A percentile compares a stretch with the other conserved stretches of the same genome.
These are phyloP conservation scores for Trichoderma sp. DNA, from an alignment of 2,329 filamentous ascomycete genomes.

Conservation along the genomic window DNA sequence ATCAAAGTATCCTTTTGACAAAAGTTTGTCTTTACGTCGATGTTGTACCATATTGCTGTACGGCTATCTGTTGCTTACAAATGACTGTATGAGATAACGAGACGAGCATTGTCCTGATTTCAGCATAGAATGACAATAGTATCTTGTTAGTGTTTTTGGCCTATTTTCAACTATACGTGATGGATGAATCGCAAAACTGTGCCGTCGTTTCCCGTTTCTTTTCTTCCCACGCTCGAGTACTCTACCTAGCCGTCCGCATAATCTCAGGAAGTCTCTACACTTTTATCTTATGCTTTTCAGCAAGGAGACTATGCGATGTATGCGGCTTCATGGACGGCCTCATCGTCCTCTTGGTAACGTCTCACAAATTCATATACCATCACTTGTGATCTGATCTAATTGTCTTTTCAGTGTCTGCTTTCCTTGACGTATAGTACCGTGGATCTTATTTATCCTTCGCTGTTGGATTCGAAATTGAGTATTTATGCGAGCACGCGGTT, in stretches of 20 bases:
- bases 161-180: neutral
- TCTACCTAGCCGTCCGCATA: neutral
- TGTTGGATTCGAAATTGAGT: neutral
- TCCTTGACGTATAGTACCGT: neutral
- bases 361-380: too few species aligned
- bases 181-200: neutral
- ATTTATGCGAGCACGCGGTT: neutral
- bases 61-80: neutral
- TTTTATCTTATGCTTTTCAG: neutral
- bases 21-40: neutral
- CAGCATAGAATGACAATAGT: neutral
- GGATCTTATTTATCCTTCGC: neutral
- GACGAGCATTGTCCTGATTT: fast-evolving
- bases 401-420: neutral
- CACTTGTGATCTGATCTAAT: neutral
- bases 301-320: neutral
- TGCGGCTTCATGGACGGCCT: neutral
- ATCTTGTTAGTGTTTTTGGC: neutral
- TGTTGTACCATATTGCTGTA: neutral
- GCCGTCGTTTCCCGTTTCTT: neutral
- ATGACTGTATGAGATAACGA: neutral
- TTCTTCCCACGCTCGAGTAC: neutral
- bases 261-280: neutral
- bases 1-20: too few species aligned
- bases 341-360: neutral